Evolutionary conservation across 176 grass and related monocot species (phyloP), one percentile per base, ranked within the genome.

Genomic region (Avena atlantica): DNA sequence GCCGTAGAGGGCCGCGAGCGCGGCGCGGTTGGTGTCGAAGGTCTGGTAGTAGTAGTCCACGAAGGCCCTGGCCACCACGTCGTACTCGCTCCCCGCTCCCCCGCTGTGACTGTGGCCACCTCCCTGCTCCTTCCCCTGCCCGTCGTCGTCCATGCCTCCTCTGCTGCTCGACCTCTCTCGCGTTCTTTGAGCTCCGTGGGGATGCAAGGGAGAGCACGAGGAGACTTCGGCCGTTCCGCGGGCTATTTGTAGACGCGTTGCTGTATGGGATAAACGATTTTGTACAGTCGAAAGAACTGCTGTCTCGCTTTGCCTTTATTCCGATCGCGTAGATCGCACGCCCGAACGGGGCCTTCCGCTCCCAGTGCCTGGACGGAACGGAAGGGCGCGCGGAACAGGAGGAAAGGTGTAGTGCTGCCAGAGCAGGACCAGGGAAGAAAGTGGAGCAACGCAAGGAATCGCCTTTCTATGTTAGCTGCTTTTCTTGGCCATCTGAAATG

Each of bases 11-110:
- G 76, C 21, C 3, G 84, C 76, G 6, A 97, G 90, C 40, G 88
- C 81, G 12, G 72, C 78, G 37, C 90, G 95, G 86, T 87, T 81
- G n/a, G 74, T 37, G 81, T 94, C 92, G 86, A 94, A 97, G 37
- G 91, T 85, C 15, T 78, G 40, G 95, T 91, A 97, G 92, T 92
- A 97, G 90, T 91, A 88, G 1, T 92, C 90, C 60, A 97, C 90
- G 83, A 94, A 94, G 59, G 92, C 90, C 86, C 91, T 91, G n/a
- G 78, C 88, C 59, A 97, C 95, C 60, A 76, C 45, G 65, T 97
- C 95, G 48, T 81, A 89, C 58, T 94, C 25, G 78, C 70, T 57
- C 10, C 13, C 65, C 31, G 24, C 86, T 5, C 40, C 82, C 0
- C 59, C 70, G 40, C 8, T 12, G 55, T 16, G 37, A 1, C 1